Evolutionary conservation across 164 flowering plant species (phyloP), one percentile per base, ranked within the genome.

Genomic region (Santalum album): DNA sequence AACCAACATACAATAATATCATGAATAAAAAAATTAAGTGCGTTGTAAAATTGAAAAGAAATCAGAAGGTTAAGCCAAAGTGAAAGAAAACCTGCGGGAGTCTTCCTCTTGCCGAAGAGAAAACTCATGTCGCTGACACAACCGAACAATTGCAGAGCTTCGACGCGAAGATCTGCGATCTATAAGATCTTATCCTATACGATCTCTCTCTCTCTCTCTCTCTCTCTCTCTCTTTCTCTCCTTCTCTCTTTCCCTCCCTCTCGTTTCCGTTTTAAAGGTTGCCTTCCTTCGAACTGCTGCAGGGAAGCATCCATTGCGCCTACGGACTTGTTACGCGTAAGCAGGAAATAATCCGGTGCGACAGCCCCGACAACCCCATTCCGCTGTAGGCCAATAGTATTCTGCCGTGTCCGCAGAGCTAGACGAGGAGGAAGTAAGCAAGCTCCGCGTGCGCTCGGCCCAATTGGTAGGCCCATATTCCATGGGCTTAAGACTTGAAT

Each of bases 61-160:
- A 12, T 22, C 22, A 48, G 22, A 63, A 18, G 11, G n/a, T n/a
- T n/a, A 25, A 21, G 12, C 2, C 0, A 10, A 27, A 25, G 25
- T 19, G 49, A 50, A 23, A 2, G 49, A 7, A 12, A 58, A 84
- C 90, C 90, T 65, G 90, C 87, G 22, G 87, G 85, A 14, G 62
- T 69, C 56, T 73, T 73, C 42, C 45, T 60, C 51, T 61, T 66
- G 52, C 77, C 77, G 39, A 73, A 73, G 20, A 73, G 54, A 22
- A 66, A 66, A 42, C 65, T 66, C 70, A 61, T 65, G 48, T 2
- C 18, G 22, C 23, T 1, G 42, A 23, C 5, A 21, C 25, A 21
- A 46, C 14, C 15, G 11, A 46, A 23, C 21, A 58, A 79, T 76
- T 29, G 76, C n/a, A 29, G 34, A 29, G 34, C 34, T 29, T 29